A percentile compares a stretch with the other conserved stretches of the same genome.
Conservation (phyloP, 768 basidiomycete genomes). For the Terana coerulea region DNA sequence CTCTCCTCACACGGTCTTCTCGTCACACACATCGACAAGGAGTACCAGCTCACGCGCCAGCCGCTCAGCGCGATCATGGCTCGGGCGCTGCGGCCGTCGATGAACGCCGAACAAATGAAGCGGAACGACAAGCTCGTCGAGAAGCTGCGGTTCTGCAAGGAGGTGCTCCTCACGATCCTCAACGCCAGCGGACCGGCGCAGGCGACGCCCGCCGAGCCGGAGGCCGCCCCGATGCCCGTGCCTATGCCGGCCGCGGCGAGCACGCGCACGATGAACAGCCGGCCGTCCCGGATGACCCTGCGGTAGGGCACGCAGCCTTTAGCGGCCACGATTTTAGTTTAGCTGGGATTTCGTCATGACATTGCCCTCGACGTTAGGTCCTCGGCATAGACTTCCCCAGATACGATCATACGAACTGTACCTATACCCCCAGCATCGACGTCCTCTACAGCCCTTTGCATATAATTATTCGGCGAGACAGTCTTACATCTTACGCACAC, state of each 20-base stretch:
- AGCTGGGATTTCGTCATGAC: neutral
- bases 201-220: conserved; percentile 1
- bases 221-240: neutral
- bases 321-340: neutral
- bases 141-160: conserved; percentile 84
- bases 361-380: conserved; percentile 7
- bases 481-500: neutral
- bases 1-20: conserved; percentile 75
- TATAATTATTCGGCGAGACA: neutral
- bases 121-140: conserved; percentile 63
- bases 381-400: neutral
- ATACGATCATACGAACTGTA: neutral
- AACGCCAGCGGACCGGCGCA: conserved; percentile 43
- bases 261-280: neutral
- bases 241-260: neutral
- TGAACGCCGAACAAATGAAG: conserved; percentile 54
- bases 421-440: neutral
- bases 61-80: conserved; percentile 70
- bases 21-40: conserved; percentile 90
- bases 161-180: conserved; percentile 71
- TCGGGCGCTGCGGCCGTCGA: conserved; percentile 37
- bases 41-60: conserved; percentile 73
- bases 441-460: neutral
- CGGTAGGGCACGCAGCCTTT: neutral
- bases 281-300: neutral